Base-by-base conservation (phyloP, 2,329 filamentous ascomycete species). In the Colletotrichum sp. region DNA sequence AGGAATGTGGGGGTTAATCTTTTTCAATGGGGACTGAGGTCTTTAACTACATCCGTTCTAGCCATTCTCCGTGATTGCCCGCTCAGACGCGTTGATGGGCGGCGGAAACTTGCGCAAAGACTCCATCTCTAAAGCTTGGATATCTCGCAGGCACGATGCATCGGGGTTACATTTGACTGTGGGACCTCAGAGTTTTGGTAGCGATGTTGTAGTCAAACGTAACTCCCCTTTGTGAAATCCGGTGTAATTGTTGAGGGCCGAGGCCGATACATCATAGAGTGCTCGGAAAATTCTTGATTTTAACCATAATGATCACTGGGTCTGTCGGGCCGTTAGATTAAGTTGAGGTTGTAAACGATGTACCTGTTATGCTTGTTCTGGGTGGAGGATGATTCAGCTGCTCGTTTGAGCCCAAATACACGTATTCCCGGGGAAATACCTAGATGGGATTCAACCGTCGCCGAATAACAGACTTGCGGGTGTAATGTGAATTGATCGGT, bases 191-290 rank as follows among this genome's bases (percentile, higher is more conserved):
- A 48, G n/a, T 4, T 48, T 48, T 48, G 44, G n/a, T 48, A 48
- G 44, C 44, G 44, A 48, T 48, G 44, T 48, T 22, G 44, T 13
- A 48, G 44, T 13, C 44, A 48, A 22, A 48, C 12, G n/a, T 48
- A 48, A 48, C n/a, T 22, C n/a, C n/a, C n/a, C 1, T 22, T 13
- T 22, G n/a, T 13, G n/a, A 48, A 48, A 22, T 22, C 12, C 10
- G 0, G 10, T n/a, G n/a, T 22, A 4, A 0, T 1, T 22, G n/a
- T 7, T 48, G n/a, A 48, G 18, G 44, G 44, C n/a, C 44, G 9
- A 22, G 44, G 10, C 18, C 10, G 44, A 13, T 48, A 48, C 18
- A 22, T 48, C 44, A 48, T 48, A 48, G 44, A 48, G n/a, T 48
- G 44, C 39, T 48, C 44, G 44, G 44, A 22, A 48, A 48, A 48